Conservation (phyloP, 305 asterid species). For the Solanum hybrid region DNA sequence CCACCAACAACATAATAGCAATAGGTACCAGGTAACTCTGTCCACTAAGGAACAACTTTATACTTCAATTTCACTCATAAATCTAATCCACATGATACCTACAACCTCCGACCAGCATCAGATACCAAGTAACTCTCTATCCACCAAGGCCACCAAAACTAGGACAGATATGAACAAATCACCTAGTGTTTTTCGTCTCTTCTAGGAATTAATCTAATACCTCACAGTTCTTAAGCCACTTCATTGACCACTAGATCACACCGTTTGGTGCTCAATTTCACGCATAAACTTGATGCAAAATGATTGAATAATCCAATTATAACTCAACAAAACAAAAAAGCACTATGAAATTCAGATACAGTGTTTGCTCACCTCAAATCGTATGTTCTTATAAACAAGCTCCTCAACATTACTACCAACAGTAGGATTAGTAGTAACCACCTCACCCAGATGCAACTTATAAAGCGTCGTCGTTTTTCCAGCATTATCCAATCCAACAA, state of each 20-base stretch:
- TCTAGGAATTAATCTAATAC: neutral
- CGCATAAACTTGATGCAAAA: neutral
- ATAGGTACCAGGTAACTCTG: neutral
- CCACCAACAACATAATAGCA: neutral
- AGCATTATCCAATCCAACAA: conserved; percentile 96
- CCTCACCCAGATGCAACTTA: conserved; percentile 91
- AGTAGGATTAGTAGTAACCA: conserved; percentile 89
- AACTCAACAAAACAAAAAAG: neutral
- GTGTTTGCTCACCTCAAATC: conserved; percentile 62
- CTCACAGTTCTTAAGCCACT: neutral
- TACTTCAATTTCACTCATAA: too few species aligned
- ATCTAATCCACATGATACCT: neutral
- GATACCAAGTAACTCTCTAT: neutral
- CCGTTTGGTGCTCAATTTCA: neutral
- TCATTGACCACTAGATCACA: neutral
- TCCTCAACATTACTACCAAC: conserved; percentile 98
- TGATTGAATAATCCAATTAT: neutral
- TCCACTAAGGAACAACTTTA: neutral
- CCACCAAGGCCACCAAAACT: neutral
- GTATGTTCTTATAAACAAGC: conserved; percentile 82
- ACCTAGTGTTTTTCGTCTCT: neutral
- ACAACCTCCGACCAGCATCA: neutral
- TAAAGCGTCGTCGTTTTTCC: conserved; percentile 97
- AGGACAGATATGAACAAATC: neutral
- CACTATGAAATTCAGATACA: neutral